phyloP scores from a whole-genome alignment of 1,284 basidiomycete species.

The Naganishia sp. region DNA sequence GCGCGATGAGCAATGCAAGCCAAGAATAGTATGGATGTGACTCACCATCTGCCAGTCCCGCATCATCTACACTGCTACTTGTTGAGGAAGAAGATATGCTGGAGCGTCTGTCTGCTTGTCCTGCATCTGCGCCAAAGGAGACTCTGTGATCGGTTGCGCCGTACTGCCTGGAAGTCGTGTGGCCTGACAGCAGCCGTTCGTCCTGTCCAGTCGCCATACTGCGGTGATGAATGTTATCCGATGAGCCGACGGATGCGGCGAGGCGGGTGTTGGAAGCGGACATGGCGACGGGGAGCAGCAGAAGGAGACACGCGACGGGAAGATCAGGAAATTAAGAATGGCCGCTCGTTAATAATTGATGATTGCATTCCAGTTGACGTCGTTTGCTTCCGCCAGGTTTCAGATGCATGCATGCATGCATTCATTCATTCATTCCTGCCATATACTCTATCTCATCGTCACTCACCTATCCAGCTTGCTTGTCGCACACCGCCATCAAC shows the following conservation, averaged over 20 bases:
- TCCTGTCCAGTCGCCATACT: slow-evolving; percentile 11
- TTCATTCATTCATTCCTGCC: no score
- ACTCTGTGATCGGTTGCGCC: slow-evolving; percentile 9
- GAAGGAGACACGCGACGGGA: no score
- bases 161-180: slow-evolving; percentile 3
- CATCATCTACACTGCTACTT: neutral
- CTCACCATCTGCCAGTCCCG: slow-evolving; percentile 13
- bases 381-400: neutral
- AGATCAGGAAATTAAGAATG: no score
- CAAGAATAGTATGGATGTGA: neutral
- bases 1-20: neutral
- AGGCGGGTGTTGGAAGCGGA: neutral
- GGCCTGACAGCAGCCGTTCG: slow-evolving; percentile 17
- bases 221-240: neutral
- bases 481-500: no score
- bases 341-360: no score
- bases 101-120: neutral
- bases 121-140: neutral
- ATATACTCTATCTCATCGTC: no score
- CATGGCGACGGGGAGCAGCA: neutral
- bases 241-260: neutral
- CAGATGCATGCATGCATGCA: no score
- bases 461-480: no score
- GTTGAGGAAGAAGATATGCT: neutral
- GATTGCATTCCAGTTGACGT: neutral